A percentile compares a stretch with the other conserved stretches of the same genome.
Conservation (phyloP, 495 filamentous ascomycete genomes). For the Aspergillus coremiiformis region DNA sequence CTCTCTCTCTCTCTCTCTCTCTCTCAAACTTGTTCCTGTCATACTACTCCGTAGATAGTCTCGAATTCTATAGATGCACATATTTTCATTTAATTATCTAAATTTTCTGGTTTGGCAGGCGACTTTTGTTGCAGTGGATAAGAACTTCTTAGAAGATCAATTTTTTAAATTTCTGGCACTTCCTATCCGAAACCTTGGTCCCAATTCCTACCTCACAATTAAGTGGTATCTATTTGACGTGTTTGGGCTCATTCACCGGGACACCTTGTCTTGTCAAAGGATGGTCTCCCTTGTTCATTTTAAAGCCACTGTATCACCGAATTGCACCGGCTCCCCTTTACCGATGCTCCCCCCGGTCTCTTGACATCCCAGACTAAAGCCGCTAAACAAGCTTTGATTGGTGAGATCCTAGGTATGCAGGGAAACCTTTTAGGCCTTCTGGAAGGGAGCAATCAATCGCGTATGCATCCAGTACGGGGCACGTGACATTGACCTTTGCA, state of each 20-base stretch:
- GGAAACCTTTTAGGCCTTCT: not conserved
- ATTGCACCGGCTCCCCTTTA: constrained; percentile 4
- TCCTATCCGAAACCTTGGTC: not conserved
- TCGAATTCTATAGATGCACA: not conserved
- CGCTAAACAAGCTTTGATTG: not conserved
- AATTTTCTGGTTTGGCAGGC: not conserved
- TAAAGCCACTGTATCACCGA: constrained; percentile 5
- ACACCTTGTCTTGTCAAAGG: not conserved
- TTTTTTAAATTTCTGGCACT: not conserved
- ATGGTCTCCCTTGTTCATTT: not conserved
- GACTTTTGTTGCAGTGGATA: not conserved
- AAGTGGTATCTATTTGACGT: not conserved
- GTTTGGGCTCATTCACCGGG: not conserved
- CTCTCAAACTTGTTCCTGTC: too few relatives aligned
- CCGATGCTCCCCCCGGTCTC: not conserved
- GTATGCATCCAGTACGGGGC: not conserved
- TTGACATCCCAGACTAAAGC: not conserved
- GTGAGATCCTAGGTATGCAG: not conserved
- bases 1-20: not conserved
- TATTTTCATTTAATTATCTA: not conserved
- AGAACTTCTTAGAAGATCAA: not conserved
- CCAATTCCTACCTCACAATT: not conserved
- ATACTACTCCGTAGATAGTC: too few relatives aligned
- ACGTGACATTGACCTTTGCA: not conserved
- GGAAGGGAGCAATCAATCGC: not conserved